Evolutionary conservation across 2,329 filamentous ascomycete species (phyloP).

Genomic region (Talaromyces sp.): DNA sequence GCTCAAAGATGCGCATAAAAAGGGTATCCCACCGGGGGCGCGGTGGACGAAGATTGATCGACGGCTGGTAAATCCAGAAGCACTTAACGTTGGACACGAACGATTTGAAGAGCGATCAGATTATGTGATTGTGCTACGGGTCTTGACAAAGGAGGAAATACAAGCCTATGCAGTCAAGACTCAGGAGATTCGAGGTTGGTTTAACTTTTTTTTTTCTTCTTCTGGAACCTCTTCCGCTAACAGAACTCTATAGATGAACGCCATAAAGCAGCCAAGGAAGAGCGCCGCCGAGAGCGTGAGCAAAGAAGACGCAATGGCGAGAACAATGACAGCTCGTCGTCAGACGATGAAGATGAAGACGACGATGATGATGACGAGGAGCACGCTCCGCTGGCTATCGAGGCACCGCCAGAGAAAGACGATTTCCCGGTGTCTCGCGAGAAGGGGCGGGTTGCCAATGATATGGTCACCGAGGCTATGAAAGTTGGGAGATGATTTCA

Average conservation of each 20-base stretch:
- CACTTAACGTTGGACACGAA: conserved; percentile 79
- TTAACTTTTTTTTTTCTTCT: neutral
- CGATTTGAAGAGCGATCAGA: conserved; percentile 88
- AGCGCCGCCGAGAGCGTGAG: conserved; percentile 37
- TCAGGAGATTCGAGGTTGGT: conserved; percentile 70
- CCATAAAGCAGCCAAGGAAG: conserved; percentile 30
- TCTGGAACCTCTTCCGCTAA: neutral
- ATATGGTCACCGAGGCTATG: neutral
- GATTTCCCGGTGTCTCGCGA: conserved; percentile 8
- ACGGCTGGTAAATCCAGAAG: conserved; percentile 82
- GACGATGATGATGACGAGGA: conserved; percentile 29
- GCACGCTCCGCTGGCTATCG: conserved; percentile 25
- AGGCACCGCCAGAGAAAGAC: conserved; percentile 21
- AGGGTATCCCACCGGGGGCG: conserved; percentile 70
- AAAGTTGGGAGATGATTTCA: neutral
- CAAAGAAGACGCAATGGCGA: conserved; percentile 36
- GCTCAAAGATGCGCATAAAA: conserved; percentile 75
- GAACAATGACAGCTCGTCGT: conserved; percentile 17
- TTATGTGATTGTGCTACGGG: conserved; percentile 86
- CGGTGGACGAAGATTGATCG: conserved; percentile 92
- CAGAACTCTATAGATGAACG: conserved; percentile 24
- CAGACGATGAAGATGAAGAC: conserved; percentile 31
- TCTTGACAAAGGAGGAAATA: conserved; percentile 83
- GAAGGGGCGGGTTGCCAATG: conserved; percentile 4
- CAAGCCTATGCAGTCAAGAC: conserved; percentile 80